Percentiles rank a stretch among this genome's conserved stretches.
These are phyloP conservation scores for Suhomyces kilbournensis DNA, from an alignment of 805 yeast genomes.

Conservation along the genomic window DNA sequence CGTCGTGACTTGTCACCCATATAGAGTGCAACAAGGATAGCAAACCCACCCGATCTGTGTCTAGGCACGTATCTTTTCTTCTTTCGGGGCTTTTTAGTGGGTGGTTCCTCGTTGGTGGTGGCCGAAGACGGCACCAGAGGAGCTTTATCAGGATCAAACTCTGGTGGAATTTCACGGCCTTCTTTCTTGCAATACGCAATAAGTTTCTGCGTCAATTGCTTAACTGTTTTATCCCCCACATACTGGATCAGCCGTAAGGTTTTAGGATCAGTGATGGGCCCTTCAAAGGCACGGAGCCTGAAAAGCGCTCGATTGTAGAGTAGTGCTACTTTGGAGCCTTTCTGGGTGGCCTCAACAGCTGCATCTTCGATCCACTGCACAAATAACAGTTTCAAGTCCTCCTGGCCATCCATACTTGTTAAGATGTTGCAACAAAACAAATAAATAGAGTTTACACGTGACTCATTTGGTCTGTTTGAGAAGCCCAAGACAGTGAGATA, in stretches of 20 bases:
- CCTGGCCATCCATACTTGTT: not conserved
- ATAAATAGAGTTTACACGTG: not conserved
- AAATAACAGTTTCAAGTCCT: conserved; percentile 51
- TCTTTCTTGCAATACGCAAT: conserved; percentile 54
- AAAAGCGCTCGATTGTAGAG: conserved; percentile 57
- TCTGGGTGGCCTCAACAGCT: conserved; percentile 40
- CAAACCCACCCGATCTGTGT: conserved; percentile 81
- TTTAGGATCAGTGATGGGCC: conserved; percentile 49
- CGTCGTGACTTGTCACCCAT: conserved; percentile 43
- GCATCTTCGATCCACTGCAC: conserved; percentile 58
- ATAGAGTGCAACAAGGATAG: conserved; percentile 61
- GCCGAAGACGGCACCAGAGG: not conserved
- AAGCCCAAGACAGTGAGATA: not conserved
- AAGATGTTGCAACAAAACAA: not conserved
- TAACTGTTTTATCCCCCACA: conserved; percentile 71
- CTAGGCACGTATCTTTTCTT: conserved; percentile 59
- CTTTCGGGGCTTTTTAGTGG: conserved; percentile 6
- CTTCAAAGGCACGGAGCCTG: conserved; percentile 44
- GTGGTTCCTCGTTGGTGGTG: not conserved
- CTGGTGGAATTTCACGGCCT: conserved; percentile 45
- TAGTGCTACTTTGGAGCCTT: conserved; percentile 51
- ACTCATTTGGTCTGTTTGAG: not conserved
- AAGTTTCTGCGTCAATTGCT: conserved; percentile 46
- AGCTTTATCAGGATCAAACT: conserved; percentile 12
- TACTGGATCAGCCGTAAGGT: conserved; percentile 59